Evolutionary conservation across 768 basidiomycete genomes (phyloP).

Genomic region (Pisolithus marmoratus): DNA sequence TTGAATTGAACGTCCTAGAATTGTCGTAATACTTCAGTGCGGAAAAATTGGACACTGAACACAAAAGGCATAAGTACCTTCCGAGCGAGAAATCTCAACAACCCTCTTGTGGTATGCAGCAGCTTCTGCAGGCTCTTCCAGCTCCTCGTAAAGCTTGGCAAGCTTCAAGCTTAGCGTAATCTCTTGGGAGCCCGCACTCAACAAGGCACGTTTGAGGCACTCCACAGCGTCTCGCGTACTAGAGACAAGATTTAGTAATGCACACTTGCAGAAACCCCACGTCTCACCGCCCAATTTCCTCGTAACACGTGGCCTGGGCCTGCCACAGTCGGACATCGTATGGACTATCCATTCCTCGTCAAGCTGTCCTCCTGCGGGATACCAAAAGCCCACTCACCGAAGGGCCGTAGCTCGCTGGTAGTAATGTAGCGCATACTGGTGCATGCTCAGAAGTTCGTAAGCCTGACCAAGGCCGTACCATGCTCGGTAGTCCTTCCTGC

Average conservation of each 20-base stretch:
- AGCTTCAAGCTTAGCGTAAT: slow-evolving; percentile 67
- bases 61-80: slow-evolving; percentile 37
- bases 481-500: slow-evolving; percentile 93
- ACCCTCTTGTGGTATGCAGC: slow-evolving; percentile 78
- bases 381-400: slow-evolving; percentile 42
- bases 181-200: slow-evolving; percentile 73
- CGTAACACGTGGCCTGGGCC: slow-evolving; percentile 89
- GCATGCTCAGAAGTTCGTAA: slow-evolving; percentile 95
- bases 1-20: slow-evolving; percentile 58
- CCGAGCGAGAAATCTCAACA: slow-evolving; percentile 53
- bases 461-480: slow-evolving; percentile 99
- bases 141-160: slow-evolving; percentile 61
- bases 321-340: slow-evolving; percentile 97
- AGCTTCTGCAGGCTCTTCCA: slow-evolving; percentile 65
- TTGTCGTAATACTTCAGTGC: slow-evolving; percentile 12
- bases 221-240: slow-evolving; percentile 88
- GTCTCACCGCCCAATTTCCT: slow-evolving; percentile 77
- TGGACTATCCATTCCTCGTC: slow-evolving; percentile 46
- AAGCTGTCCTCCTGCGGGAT: not conserved
- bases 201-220: slow-evolving; percentile 85
- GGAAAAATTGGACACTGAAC: not conserved
- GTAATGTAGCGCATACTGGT: slow-evolving; percentile 92
- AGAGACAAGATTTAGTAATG: slow-evolving; percentile 4
- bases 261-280: not conserved
- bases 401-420: slow-evolving; percentile 94